Evolutionary conservation across 129 eudicot genomes (phyloP).

Genomic region (Apium graveolens): DNA sequence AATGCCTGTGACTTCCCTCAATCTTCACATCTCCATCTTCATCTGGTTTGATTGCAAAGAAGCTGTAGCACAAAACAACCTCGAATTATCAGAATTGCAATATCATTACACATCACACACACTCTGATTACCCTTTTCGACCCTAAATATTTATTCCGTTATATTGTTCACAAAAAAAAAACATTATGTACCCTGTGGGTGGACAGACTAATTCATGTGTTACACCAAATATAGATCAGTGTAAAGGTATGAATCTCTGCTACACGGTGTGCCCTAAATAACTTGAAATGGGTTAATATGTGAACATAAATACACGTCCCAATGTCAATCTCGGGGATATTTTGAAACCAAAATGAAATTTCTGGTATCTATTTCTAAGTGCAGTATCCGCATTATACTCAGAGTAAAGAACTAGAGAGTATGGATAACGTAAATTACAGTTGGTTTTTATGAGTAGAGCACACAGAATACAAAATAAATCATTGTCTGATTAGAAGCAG

Average conservation of each 20-base stretch:
- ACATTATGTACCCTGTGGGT: not conserved
- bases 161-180: not conserved
- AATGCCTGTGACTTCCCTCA: not conserved
- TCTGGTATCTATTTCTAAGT: not conserved
- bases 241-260: not conserved
- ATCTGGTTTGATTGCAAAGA: slow-evolving; percentile 50
- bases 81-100: not conserved
- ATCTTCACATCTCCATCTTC: slow-evolving; percentile 30
- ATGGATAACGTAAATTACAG: not conserved
- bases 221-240: not conserved
- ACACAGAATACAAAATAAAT: not conserved
- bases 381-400: not conserved
- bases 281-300: not conserved
- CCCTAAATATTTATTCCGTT: not conserved
- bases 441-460: not conserved
- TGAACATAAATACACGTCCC: not conserved
- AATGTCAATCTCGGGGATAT: not conserved
- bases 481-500: not conserved
- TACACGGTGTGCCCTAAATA: not conserved
- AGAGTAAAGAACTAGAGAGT: not conserved
- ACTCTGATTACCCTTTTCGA: no score
- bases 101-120: no score
- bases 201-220: not conserved
- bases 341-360: not conserved
- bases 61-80: slow-evolving; percentile 33